Percentiles rank a stretch among this genome's conserved stretches.
These are phyloP conservation scores for Phycomyces nitens DNA, from an alignment of 192 early-diverging fungal genomes.

Conservation along the genomic window DNA sequence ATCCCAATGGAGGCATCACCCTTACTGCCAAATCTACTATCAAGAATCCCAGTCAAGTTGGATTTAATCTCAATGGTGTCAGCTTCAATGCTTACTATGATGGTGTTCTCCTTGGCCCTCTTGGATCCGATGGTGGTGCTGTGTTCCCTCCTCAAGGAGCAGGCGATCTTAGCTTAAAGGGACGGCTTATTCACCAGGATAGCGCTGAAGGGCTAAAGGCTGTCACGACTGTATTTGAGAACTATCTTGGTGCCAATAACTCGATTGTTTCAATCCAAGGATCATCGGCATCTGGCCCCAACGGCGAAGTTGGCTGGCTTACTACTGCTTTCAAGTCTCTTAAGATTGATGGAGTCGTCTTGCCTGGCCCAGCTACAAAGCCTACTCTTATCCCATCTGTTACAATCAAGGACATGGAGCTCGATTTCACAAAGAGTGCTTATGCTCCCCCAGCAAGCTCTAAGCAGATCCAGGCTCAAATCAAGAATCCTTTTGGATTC, in stretches of 20 bases:
- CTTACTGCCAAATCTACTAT: slow-evolving; percentile 56
- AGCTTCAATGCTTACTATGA: slow-evolving; percentile 42
- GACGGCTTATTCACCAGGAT: slow-evolving; percentile 50
- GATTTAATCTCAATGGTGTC: slow-evolving; percentile 46
- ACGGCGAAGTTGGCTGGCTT: slow-evolving; percentile 34
- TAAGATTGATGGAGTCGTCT: slow-evolving; percentile 26
- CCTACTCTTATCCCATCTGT: slow-evolving; percentile 37
- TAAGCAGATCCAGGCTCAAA: slow-evolving; percentile 33
- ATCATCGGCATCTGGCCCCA: slow-evolving; percentile 28
- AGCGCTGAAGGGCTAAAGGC: slow-evolving; percentile 39
- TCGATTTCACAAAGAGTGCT: slow-evolving; percentile 48
- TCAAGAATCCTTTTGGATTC: slow-evolving; percentile 42
- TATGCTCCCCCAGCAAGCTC: slow-evolving; percentile 44
- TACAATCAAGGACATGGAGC: slow-evolving; percentile 36
- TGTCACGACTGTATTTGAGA: slow-evolving; percentile 45
- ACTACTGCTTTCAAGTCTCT: slow-evolving; percentile 46
- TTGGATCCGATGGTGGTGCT: slow-evolving; percentile 43
- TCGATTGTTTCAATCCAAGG: slow-evolving; percentile 30
- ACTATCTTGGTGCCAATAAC: slow-evolving; percentile 44
- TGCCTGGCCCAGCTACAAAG: slow-evolving; percentile 34
- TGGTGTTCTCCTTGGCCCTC: slow-evolving; percentile 42
- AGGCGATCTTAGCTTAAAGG: slow-evolving; percentile 44
- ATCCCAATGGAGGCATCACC: slow-evolving; percentile 58
- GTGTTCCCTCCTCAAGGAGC: slow-evolving; percentile 26
- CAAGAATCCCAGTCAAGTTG: slow-evolving; percentile 57